Conservation (phyloP, 345 rosid species). For the Lagerstroemia speciosa region DNA sequence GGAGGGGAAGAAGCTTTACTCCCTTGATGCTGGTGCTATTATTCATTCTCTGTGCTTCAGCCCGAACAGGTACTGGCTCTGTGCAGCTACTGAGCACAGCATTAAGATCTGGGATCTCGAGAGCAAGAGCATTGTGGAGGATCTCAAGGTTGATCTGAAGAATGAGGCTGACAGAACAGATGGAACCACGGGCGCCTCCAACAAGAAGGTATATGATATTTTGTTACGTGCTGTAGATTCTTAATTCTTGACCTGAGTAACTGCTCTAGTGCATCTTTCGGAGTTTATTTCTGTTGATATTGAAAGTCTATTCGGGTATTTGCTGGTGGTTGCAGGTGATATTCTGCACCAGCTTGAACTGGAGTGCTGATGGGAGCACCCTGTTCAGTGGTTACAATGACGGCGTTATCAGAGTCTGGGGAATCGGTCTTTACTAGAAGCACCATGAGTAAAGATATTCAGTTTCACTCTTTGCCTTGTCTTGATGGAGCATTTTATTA, state of each 20-base stretch:
- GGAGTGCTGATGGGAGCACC: slow-evolving; percentile 52
- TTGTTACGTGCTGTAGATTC: background rate
- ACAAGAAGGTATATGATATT: slow-evolving; percentile 55
- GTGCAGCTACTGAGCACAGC: slow-evolving; percentile 89
- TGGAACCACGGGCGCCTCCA: slow-evolving; percentile 36
- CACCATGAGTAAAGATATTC: background rate
- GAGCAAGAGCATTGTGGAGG: slow-evolving; percentile 92
- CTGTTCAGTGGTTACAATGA: slow-evolving; percentile 45
- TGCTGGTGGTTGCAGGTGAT: slow-evolving; percentile 23
- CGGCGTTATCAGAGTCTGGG: slow-evolving; percentile 52
- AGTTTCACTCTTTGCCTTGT: background rate
- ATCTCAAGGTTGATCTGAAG: slow-evolving; percentile 92
- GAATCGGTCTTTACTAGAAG: slow-evolving; percentile 24
- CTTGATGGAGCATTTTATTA: background rate
- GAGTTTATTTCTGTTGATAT: slow-evolving; percentile 12
- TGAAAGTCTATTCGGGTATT: background rate
- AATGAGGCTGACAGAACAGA: slow-evolving; percentile 84
- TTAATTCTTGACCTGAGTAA: background rate
- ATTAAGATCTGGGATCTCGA: slow-evolving; percentile 99
- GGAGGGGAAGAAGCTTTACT: slow-evolving; percentile 62
- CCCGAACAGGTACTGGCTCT: slow-evolving; percentile 97
- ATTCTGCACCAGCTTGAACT: slow-evolving; percentile 43
- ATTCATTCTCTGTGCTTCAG: slow-evolving; percentile 84
- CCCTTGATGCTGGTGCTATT: slow-evolving; percentile 67
- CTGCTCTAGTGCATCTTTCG: slow-evolving; percentile 21